phyloP scores from a whole-genome alignment of 2,329 filamentous ascomycete genomes.

The Aureobasidium mangrovei region DNA sequence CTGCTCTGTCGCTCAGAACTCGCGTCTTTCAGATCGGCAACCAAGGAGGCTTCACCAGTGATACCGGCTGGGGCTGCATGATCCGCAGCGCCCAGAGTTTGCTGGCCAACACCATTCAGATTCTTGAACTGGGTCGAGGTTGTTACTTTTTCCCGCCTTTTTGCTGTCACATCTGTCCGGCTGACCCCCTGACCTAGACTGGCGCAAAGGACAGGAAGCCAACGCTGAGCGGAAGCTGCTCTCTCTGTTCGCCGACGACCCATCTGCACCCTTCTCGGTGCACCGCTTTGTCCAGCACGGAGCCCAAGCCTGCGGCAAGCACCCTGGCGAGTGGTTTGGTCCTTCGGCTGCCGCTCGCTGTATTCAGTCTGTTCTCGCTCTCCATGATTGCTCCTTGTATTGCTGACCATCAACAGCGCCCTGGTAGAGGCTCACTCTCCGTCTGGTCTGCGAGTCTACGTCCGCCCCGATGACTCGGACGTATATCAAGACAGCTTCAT shows the following conservation, averaged over 20 bases:
- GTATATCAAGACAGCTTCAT: slow-evolving; percentile 88
- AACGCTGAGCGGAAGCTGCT: slow-evolving; percentile 59
- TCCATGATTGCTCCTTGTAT: not conserved
- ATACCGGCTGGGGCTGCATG: slow-evolving; percentile 98
- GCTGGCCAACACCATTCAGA: slow-evolving; percentile 72
- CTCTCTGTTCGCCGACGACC: slow-evolving; percentile 77
- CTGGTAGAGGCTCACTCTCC: slow-evolving; percentile 58
- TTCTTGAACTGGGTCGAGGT: slow-evolving; percentile 72
- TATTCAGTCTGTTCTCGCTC: slow-evolving; percentile 61
- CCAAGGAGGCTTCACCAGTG: slow-evolving; percentile 75
- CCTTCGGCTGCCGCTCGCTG: slow-evolving; percentile 92
- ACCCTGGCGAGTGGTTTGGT: slow-evolving; percentile 96
- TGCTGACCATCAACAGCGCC: not conserved
- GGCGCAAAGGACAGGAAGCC: slow-evolving; percentile 56
- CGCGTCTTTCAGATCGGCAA: slow-evolving; percentile 74
- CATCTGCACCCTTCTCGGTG: slow-evolving; percentile 81
- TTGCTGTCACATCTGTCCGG: not conserved
- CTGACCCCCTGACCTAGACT: slow-evolving; percentile 45
- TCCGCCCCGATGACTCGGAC: slow-evolving; percentile 81
- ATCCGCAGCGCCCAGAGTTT: slow-evolving; percentile 92
- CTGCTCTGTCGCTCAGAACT: slow-evolving; percentile 72
- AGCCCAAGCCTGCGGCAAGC: slow-evolving; percentile 78
- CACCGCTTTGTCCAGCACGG: slow-evolving; percentile 90
- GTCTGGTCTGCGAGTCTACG: slow-evolving; percentile 67
- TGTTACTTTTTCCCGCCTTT: slow-evolving; percentile 18